These are phyloP conservation scores for Malassezia yamatoensis DNA, from an alignment of 1,284 basidiomycete species.

Conservation along the genomic window DNA sequence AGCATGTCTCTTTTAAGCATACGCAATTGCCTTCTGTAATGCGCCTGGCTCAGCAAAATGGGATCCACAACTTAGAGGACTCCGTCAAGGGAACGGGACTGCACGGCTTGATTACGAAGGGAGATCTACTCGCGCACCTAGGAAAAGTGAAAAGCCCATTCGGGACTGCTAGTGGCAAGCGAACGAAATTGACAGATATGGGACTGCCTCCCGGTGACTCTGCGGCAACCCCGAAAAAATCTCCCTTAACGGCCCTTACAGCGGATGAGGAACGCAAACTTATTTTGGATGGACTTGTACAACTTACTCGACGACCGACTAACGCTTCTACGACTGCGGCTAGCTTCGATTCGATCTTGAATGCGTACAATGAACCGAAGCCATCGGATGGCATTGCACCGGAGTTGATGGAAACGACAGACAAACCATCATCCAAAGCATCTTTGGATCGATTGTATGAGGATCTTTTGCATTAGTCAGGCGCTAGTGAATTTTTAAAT, in stretches of 20 bases:
- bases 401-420: not conserved
- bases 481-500: constrained; percentile 48
- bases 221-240: not conserved
- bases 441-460: not conserved
- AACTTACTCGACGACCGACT: not conserved
- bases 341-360: not conserved
- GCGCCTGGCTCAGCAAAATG: constrained; percentile 40
- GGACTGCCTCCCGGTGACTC: not conserved
- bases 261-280: not conserved
- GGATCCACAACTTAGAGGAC: constrained; percentile 38
- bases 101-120: constrained; percentile 50
- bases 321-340: not conserved
- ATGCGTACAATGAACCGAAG: not conserved
- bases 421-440: not conserved
- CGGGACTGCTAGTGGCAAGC: constrained; percentile 21
- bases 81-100: constrained; percentile 49
- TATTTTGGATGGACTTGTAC: constrained; percentile 6
- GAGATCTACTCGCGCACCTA: constrained; percentile 49
- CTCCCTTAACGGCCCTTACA: not conserved
- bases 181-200: constrained; percentile 13
- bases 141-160: constrained; percentile 38
- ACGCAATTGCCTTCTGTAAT: constrained; percentile 48
- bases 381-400: not conserved
- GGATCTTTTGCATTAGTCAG: constrained; percentile 7
- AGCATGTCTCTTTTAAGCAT: constrained; percentile 6